Evolutionary conservation across 495 filamentous ascomycete species (phyloP).

Genomic region (Penicillium alfredii): DNA sequence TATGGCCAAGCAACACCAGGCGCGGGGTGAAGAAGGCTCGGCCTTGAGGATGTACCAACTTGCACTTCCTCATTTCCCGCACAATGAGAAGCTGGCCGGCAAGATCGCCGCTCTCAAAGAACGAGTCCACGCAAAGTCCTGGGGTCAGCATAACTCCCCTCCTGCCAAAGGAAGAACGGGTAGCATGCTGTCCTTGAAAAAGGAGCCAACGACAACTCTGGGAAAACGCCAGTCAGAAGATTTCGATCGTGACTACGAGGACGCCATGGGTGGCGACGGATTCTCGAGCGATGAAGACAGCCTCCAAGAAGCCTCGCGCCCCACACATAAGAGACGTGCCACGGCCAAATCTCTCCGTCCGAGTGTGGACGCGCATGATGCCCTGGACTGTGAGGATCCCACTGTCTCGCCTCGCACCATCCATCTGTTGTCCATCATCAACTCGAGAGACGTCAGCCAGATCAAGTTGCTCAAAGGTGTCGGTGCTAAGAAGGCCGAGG

Average conservation of each 20-base stretch:
- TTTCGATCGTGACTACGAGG: constrained; percentile 29
- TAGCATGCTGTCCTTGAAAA: constrained; percentile 39
- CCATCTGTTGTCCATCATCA: constrained; percentile 75
- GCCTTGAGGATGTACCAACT: constrained; percentile 83
- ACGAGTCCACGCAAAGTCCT: constrained; percentile 43
- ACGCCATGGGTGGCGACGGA: constrained; percentile 17
- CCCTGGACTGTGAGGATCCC: constrained; percentile 25
- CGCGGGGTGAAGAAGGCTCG: constrained; percentile 67
- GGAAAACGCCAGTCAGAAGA: constrained; percentile 34
- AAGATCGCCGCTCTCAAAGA: constrained; percentile 71
- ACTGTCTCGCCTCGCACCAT: constrained; percentile 59
- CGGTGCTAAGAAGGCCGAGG: constrained; percentile 49
- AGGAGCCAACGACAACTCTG: constrained; percentile 21
- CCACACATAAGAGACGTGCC: constrained; percentile 37
- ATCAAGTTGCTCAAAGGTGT: constrained; percentile 64
- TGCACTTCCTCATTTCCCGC: constrained; percentile 78
- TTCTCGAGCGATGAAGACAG: constrained; percentile 28
- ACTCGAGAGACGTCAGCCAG: constrained; percentile 66
- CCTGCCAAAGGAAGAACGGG: constrained; percentile 27
- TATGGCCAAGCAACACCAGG: constrained; percentile 88
- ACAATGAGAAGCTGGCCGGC: constrained; percentile 68
- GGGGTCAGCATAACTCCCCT: constrained; percentile 11
- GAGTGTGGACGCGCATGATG: constrained; percentile 15
- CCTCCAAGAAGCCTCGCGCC: constrained; percentile 29
- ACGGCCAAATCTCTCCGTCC: constrained; percentile 24